Conservation (phyloP, 1,284 basidiomycete species). For the Somion occarium region DNA sequence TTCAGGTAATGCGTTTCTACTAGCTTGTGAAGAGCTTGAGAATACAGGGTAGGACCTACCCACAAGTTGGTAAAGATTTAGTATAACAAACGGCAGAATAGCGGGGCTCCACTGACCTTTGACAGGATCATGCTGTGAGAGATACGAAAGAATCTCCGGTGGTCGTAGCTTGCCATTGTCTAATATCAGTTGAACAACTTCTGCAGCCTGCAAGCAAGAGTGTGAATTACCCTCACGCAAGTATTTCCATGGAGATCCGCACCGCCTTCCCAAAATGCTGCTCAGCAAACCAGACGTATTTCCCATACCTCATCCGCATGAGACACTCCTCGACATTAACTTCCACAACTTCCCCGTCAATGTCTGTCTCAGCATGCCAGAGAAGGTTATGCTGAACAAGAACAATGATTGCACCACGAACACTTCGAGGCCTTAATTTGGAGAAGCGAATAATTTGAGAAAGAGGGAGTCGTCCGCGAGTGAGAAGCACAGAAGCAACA, state of each 20-base stretch:
- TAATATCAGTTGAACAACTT: conserved; percentile 72
- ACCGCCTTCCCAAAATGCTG: conserved; percentile 68
- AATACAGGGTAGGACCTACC: conserved; percentile 48
- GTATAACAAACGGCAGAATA: not conserved
- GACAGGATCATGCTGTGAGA: conserved; percentile 44
- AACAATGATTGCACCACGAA: conserved; percentile 74
- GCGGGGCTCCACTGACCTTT: conserved; percentile 46
- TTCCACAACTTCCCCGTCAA: conserved; percentile 76
- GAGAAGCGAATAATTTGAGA: conserved; percentile 67
- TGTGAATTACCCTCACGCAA: conserved; percentile 11
- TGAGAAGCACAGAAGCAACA: conserved; percentile 79
- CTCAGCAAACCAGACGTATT: conserved; percentile 72
- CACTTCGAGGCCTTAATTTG: conserved; percentile 58
- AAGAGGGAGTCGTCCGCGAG: conserved; percentile 78
- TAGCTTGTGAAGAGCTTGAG: conserved; percentile 59
- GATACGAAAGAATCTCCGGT: conserved; percentile 59
- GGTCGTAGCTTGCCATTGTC: conserved; percentile 85
- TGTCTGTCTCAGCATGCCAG: conserved; percentile 73
- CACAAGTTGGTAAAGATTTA: no score
- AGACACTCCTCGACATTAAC: conserved; percentile 79
- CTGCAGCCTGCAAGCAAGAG: conserved; percentile 49
- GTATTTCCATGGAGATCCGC: conserved; percentile 24
- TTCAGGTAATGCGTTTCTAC: conserved; percentile 65
- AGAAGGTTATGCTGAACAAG: conserved; percentile 92
- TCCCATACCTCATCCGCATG: conserved; percentile 73